Percentiles rank a stretch among this genome's conserved stretches.
Conservation (phyloP, 2,329 filamentous ascomycete species). For the Rhynchosporium secalis region DNA sequence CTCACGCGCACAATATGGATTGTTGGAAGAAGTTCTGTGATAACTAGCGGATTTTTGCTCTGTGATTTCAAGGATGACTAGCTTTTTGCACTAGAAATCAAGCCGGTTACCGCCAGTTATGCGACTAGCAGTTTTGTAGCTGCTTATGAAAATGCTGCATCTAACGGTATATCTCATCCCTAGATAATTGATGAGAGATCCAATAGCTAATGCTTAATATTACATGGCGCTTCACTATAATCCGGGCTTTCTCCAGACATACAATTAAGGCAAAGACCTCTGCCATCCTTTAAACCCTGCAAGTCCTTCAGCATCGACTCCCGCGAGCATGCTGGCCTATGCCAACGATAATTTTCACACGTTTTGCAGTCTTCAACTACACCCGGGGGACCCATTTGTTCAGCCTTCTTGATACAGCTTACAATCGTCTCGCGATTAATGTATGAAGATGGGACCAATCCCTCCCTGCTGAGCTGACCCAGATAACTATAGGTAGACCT, state of each 20-base stretch:
- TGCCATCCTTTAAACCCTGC: neutral
- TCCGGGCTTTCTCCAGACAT: neutral
- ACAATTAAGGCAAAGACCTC: neutral
- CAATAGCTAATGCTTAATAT: neutral
- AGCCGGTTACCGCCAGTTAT: too few relatives aligned
- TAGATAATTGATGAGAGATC: too few relatives aligned
- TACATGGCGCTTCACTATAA: neutral
- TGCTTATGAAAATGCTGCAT: too few relatives aligned
- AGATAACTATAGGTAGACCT: neutral
- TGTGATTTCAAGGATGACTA: too few relatives aligned
- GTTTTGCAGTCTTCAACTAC: neutral
- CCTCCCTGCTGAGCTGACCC: neutral
- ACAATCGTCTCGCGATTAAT: neutral
- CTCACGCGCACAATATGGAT: too few relatives aligned
- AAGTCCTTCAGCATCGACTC: conserved; percentile 1
- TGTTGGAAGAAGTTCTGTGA: too few relatives aligned
- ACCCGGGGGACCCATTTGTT: neutral
- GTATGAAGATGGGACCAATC: neutral
- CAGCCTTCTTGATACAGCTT: conserved; percentile 1
- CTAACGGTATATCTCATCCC: too few relatives aligned
- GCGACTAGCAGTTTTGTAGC: too few relatives aligned
- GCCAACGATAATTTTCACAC: neutral
- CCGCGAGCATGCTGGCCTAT: neutral
- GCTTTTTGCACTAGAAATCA: too few relatives aligned
- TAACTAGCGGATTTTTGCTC: too few relatives aligned